phyloP scores from a whole-genome alignment of 768 basidiomycete genomes.

The Boletus barrowsii region DNA sequence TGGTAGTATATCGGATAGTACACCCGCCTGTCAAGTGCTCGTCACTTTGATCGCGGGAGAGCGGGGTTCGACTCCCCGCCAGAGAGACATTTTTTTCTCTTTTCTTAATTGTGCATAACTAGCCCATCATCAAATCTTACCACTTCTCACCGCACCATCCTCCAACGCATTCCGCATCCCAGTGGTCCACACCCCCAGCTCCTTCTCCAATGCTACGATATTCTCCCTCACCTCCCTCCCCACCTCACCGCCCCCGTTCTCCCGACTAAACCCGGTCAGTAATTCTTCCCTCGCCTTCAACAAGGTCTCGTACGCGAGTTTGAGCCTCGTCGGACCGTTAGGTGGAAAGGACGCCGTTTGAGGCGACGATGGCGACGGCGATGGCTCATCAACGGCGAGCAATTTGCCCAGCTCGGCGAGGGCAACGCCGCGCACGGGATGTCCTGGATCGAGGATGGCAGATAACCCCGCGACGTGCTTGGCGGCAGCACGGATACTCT shows the following conservation, averaged over 20 bases:
- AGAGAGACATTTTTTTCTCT: conserved; percentile 32
- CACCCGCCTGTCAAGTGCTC: conserved; percentile 40
- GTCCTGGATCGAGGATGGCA: conserved; percentile 55
- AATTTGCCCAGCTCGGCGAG: conserved; percentile 80
- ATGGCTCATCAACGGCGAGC: conserved; percentile 72
- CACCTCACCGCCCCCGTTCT: conserved; percentile 68
- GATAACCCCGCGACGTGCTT: conserved; percentile 52
- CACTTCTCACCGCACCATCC: conserved; percentile 30
- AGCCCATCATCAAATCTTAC: background rate
- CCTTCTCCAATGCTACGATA: conserved; percentile 64
- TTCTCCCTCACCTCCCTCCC: conserved; percentile 60
- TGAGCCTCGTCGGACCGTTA: conserved; percentile 59
- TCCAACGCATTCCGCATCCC: conserved; percentile 56
- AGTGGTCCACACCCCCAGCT: conserved; percentile 66
- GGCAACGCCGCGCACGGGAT: conserved; percentile 75
- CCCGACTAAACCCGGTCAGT: conserved; percentile 66
- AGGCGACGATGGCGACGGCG: conserved; percentile 29
- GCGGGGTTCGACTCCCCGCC: conserved; percentile 48
- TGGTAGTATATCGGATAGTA: conserved; percentile 53
- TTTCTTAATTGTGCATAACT: background rate
- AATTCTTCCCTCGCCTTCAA: conserved; percentile 60
- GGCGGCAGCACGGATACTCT: conserved; percentile 55
- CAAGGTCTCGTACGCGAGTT: conserved; percentile 62
- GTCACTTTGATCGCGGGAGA: conserved; percentile 31
- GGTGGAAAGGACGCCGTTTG: conserved; percentile 51